These are phyloP conservation scores for Alternaria sp. DNA, from an alignment of 2,329 filamentous ascomycete genomes.

Conservation along the genomic window DNA sequence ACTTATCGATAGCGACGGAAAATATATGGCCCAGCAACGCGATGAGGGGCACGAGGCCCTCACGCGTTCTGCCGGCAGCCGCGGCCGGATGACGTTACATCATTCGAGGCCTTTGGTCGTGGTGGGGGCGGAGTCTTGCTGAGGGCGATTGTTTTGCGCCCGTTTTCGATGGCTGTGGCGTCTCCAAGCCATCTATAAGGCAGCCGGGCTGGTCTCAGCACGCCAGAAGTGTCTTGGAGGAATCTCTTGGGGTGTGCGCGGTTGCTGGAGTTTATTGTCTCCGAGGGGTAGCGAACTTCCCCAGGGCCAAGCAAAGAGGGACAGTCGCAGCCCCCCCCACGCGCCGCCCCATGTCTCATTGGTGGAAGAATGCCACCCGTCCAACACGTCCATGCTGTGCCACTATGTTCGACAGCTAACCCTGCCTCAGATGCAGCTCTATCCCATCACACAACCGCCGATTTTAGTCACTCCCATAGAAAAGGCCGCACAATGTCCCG, in stretches of 20 bases:
- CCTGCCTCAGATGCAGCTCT: constrained; percentile 31
- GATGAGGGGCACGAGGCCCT: constrained; percentile 39
- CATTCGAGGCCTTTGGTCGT: constrained; percentile 1
- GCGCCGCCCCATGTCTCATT: constrained; percentile 27
- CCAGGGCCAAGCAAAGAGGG: constrained; percentile 42
- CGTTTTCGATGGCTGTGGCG: not conserved
- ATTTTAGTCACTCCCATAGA: constrained; percentile 48
- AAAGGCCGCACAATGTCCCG: constrained; percentile 47
- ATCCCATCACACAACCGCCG: constrained; percentile 34
- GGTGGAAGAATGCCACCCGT: constrained; percentile 38
- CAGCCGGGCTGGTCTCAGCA: not conserved
- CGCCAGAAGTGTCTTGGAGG: not conserved
- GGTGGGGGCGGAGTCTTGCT: constrained; percentile 4
- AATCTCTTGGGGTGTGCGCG: not conserved
- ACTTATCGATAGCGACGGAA: constrained; percentile 38
- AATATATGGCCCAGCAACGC: constrained; percentile 30
- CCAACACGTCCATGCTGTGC: constrained; percentile 31
- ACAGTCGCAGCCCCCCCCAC: constrained; percentile 41
- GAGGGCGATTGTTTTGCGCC: not conserved
- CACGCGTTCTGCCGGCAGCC: constrained; percentile 41
- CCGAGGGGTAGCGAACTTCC: constrained; percentile 33
- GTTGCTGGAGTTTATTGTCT: constrained; percentile 4
- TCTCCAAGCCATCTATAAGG: not conserved
- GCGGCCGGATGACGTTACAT: constrained; percentile 35
- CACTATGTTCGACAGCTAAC: constrained; percentile 36